Percentiles rank a stretch among this genome's conserved stretches.
Evolutionary conservation across 2,329 filamentous ascomycete genomes (phyloP).

Genomic region (Alternaria alternata): DNA sequence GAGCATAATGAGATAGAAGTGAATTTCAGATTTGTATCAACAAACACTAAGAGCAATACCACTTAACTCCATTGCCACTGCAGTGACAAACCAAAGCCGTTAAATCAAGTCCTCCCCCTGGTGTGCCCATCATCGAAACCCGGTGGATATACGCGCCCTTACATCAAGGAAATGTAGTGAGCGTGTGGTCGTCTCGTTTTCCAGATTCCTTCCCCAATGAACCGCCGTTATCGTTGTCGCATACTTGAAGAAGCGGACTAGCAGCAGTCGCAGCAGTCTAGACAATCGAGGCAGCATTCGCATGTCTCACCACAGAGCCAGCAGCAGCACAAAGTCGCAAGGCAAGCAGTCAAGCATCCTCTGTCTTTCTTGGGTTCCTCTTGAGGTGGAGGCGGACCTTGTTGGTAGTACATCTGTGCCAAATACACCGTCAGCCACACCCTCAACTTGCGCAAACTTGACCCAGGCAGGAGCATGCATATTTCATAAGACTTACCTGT

Average conservation of each 20-base stretch:
- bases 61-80: neutral
- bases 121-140: neutral
- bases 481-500: slow-evolving; percentile 25
- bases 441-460: neutral
- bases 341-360: slow-evolving; percentile 43
- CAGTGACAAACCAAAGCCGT: neutral
- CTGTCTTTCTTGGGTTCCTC: slow-evolving; percentile 42
- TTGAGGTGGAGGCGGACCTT: slow-evolving; percentile 35
- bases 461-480: neutral
- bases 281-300: slow-evolving; percentile 46
- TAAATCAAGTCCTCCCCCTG: neutral
- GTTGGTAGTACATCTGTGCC: slow-evolving; percentile 45
- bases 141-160: neutral
- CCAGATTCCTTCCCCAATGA: neutral
- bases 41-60: neutral
- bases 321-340: slow-evolving; percentile 49
- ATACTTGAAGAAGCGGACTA: slow-evolving; percentile 11
- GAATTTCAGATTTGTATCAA: neutral
- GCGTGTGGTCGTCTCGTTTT: neutral
- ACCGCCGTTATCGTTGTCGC: neutral
- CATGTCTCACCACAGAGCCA: slow-evolving; percentile 48
- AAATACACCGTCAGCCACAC: neutral
- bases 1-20: neutral
- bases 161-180: neutral
- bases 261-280: slow-evolving; percentile 39